Evolutionary conservation across 1,139 yeast genomes (phyloP).

Genomic region (Arxiozyma bovina): DNA sequence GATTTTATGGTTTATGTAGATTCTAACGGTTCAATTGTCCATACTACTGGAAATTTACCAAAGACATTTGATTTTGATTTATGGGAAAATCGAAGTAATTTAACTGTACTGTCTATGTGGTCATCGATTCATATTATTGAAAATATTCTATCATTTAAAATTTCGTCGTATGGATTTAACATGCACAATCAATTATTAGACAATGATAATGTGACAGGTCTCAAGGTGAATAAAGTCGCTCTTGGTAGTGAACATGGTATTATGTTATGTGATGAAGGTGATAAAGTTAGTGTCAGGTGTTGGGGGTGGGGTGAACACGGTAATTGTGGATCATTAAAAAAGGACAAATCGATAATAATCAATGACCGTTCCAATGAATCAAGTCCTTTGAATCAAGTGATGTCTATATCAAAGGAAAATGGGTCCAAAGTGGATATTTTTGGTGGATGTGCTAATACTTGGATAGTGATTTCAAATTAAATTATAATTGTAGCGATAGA

Average conservation of each 20-base stretch:
- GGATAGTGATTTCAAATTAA: constrained; percentile 14
- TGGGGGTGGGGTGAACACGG: constrained; percentile 99
- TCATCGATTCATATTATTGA: constrained; percentile 51
- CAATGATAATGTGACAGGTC: constrained; percentile 1
- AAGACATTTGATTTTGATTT: constrained; percentile 8
- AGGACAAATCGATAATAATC: constrained; percentile 4
- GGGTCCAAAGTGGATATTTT: constrained; percentile 7
- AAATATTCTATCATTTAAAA: constrained; percentile 6
- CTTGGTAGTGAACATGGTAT: constrained; percentile 89
- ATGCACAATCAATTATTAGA: constrained; percentile 47
- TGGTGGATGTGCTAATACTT: constrained; percentile 31
- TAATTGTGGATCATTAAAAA: constrained; percentile 57
- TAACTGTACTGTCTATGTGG: constrained; percentile 59
- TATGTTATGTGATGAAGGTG: constrained; percentile 28
- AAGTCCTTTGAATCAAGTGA: constrained; percentile 18
- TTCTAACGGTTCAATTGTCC: constrained; percentile 10
- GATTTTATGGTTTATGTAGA: constrained; percentile 19
- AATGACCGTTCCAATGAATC: constrained; percentile 21
- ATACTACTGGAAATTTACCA: constrained; percentile 30
- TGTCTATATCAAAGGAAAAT: constrained; percentile 1
- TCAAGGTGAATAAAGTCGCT: constrained; percentile 25
- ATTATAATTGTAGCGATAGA: too few relatives aligned
- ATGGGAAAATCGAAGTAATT: constrained; percentile 7
- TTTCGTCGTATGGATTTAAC: constrained; percentile 63
- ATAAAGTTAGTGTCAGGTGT: constrained; percentile 32